Base-by-base conservation (phyloP, 1,139 yeast species). In the Geotrichum armillariae region DNA sequence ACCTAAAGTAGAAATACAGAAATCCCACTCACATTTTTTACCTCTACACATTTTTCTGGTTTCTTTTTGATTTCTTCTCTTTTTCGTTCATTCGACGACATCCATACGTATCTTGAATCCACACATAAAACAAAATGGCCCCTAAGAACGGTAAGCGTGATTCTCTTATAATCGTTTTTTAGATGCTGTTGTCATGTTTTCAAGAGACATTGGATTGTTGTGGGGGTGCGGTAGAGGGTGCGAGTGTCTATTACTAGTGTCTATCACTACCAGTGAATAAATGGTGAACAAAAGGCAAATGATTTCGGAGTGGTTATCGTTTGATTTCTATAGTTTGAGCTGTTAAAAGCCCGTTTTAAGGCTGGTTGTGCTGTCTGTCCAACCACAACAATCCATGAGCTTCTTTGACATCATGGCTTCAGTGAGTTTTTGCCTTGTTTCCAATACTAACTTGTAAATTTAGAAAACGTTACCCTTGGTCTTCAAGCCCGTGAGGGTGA, bases 401-500 rank as follows among this genome's bases (percentile, higher is more conserved):
- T 9, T 33, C 20, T 25, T 39, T 9, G 21, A 27, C 40, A 2
- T n/a, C n/a, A n/a, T n/a, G n/a, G n/a, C n/a, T n/a, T n/a, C n/a
- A n/a, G n/a, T n/a, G n/a, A n/a, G n/a, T n/a, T n/a, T n/a, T n/a
- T n/a, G n/a, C n/a, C n/a, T n/a, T n/a, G n/a, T n/a, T n/a, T n/a
- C n/a, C n/a, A n/a, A n/a, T n/a, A n/a, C n/a, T n/a, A n/a, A n/a
- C n/a, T n/a, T n/a, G n/a, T n/a, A 17, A 12, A 20, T 36, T 37
- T 35, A 74, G 83, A 82, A 77, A 82, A 79, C 80, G 83, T 80
- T 73, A 79, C 85, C 66, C 80, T 81, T 73, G 86, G 86, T 70
- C 85, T 84, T 68, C 93, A 86, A 78, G 83, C 87, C 78, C 87
- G 91, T 78, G 95, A 88, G 78, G 88, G 91, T 74, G 87, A 94